A percentile compares a stretch with the other conserved stretches of the same genome.
These are phyloP conservation scores for Alternaria longipes DNA, from an alignment of 2,329 filamentous ascomycete genomes.

Conservation along the genomic window DNA sequence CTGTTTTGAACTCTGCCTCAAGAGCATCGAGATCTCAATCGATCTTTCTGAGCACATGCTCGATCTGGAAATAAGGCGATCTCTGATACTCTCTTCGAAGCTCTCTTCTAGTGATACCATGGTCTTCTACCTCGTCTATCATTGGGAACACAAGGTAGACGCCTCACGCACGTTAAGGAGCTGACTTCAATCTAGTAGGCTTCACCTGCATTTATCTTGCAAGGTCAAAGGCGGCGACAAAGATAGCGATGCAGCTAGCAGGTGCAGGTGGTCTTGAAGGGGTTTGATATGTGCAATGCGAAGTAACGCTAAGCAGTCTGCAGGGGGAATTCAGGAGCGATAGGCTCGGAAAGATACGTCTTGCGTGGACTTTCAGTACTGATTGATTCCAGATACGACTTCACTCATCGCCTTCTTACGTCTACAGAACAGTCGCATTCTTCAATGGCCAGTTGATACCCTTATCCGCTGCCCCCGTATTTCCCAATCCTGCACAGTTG, in stretches of 20 bases:
- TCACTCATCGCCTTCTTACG: neutral
- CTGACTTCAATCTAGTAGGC: neutral
- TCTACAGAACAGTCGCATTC: conserved; percentile 27
- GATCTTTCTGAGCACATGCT: too few species aligned
- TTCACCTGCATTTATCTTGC: neutral
- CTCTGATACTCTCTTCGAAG: too few species aligned
- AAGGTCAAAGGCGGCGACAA: neutral
- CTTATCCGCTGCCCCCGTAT: conserved; percentile 44
- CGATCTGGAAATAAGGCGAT: too few species aligned
- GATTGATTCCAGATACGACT: neutral
- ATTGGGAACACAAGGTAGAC: too few species aligned
- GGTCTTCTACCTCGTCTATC: too few species aligned
- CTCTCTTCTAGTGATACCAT: too few species aligned
- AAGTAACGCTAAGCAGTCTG: neutral
- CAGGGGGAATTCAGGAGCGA: neutral
- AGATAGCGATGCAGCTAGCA: neutral
- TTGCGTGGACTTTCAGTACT: neutral
- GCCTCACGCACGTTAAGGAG: too few species aligned
- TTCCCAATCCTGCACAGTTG: conserved; percentile 40
- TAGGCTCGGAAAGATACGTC: neutral
- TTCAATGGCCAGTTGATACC: conserved; percentile 47
- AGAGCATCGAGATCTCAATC: too few species aligned
- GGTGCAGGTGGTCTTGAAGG: neutral
- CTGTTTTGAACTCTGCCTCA: too few species aligned
- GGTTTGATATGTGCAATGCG: neutral